A percentile compares a stretch with the other conserved stretches of the same genome.
These are phyloP conservation scores for Mycena haematopus DNA, from an alignment of 768 basidiomycete genomes.

Conservation along the genomic window DNA sequence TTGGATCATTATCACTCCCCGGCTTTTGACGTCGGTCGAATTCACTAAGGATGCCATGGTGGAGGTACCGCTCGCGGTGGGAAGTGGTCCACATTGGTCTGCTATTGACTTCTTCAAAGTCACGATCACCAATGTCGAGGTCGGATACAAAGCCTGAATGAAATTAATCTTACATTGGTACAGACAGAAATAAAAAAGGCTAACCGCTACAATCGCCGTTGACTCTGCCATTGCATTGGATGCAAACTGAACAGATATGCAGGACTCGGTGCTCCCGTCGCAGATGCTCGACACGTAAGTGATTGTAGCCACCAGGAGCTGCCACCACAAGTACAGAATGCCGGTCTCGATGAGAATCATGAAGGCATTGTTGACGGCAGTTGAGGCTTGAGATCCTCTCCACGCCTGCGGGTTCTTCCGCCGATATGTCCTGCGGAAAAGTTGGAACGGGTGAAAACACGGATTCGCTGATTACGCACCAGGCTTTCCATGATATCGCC, in stretches of 20 bases:
- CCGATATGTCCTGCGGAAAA: slow-evolving; percentile 1
- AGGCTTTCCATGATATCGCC: slow-evolving; percentile 19
- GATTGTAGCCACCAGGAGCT: slow-evolving; percentile 9
- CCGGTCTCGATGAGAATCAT: slow-evolving; percentile 18
- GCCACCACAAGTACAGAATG: slow-evolving; percentile 18
- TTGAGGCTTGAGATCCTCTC: neutral
- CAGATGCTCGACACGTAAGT: slow-evolving; percentile 8
- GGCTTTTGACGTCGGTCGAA: neutral
- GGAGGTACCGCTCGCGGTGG: neutral
- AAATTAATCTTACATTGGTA: neutral
- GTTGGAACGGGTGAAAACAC: neutral
- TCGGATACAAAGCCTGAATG: slow-evolving; percentile 16
- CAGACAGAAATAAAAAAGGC: neutral
- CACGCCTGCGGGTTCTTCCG: slow-evolving; percentile 1
- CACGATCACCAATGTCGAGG: slow-evolving; percentile 20
- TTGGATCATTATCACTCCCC: neutral
- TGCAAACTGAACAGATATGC: slow-evolving; percentile 6
- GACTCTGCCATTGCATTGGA: slow-evolving; percentile 17
- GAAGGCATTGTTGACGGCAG: slow-evolving; percentile 12
- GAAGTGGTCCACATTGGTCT: slow-evolving; percentile 12
- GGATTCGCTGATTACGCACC: slow-evolving; percentile 2
- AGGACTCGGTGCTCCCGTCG: slow-evolving; percentile 5
- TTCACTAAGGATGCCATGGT: neutral
- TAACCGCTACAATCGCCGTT: slow-evolving; percentile 14
- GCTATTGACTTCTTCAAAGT: slow-evolving; percentile 22